Evolutionary conservation across 805 yeast genomes (phyloP).

Genomic region (Candida rishiriensis): DNA sequence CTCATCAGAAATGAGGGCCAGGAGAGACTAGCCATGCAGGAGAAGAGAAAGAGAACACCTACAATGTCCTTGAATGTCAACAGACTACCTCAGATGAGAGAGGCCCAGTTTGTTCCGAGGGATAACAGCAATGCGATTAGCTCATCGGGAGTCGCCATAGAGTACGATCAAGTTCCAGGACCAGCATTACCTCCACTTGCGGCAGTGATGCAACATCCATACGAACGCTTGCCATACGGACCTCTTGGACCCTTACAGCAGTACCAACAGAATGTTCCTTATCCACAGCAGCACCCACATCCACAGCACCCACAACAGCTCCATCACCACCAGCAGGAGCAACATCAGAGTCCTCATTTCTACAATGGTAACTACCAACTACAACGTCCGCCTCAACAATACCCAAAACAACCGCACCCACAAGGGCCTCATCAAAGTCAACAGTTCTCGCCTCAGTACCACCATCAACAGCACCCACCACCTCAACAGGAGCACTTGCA

Average conservation of each 20-base stretch:
- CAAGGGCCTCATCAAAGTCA: not conserved
- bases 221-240: not conserved
- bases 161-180: slow-evolving; percentile 34
- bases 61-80: slow-evolving; percentile 24
- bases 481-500: not conserved
- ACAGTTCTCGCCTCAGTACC: not conserved
- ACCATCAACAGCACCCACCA: not conserved
- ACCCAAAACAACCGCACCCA: not conserved
- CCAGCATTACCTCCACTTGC: slow-evolving; percentile 35
- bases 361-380: not conserved
- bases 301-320: not conserved
- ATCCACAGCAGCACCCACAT: slow-evolving; percentile 1
- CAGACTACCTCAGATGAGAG: slow-evolving; percentile 7
- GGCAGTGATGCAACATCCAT: slow-evolving; percentile 1
- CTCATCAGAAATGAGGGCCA: slow-evolving; percentile 76
- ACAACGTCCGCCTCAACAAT: not conserved
- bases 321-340: not conserved
- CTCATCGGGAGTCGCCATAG: slow-evolving; percentile 29
- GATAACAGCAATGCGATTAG: slow-evolving; percentile 9
- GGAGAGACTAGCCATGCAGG: slow-evolving; percentile 68
- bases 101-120: slow-evolving; percentile 1
- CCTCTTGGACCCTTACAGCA: not conserved
- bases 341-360: not conserved
- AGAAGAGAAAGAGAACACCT: slow-evolving; percentile 48
- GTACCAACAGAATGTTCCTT: not conserved